Evolutionary conservation across 768 basidiomycete genomes (phyloP).

Genomic region (Candolleomyces efflorescens): DNA sequence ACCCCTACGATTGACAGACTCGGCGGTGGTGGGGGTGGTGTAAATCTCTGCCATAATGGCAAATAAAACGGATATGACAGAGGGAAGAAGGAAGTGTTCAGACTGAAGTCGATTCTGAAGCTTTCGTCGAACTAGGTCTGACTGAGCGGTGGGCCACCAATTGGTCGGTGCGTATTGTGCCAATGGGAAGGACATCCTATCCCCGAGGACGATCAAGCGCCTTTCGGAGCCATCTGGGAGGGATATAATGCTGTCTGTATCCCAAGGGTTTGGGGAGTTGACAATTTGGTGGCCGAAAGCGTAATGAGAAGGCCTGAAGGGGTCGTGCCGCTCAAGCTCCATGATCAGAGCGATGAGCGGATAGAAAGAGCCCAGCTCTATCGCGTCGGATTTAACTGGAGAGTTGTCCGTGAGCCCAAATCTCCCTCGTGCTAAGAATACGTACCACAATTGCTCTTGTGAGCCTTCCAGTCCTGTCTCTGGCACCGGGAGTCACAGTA

Average conservation of each 20-base stretch:
- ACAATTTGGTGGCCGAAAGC: not conserved
- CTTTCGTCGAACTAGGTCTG: not conserved
- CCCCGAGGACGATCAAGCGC: not conserved
- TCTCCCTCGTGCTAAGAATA: too few species aligned
- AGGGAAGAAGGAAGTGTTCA: not conserved
- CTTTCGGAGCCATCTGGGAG: not conserved
- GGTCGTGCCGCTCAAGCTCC: not conserved
- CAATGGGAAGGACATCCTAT: not conserved
- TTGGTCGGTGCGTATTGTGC: not conserved
- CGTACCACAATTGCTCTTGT: slow-evolving; percentile 17
- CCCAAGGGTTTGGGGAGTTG: not conserved
- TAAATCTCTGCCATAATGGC: not conserved
- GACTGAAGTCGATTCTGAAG: not conserved
- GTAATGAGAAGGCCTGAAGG: not conserved
- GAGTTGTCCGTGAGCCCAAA: not conserved
- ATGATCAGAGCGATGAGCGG: not conserved
- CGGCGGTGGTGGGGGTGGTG: not conserved
- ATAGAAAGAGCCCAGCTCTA: not conserved
- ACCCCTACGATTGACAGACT: not conserved
- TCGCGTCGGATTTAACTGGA: not conserved
- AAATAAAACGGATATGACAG: not conserved
- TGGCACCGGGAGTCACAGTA: slow-evolving; percentile 35
- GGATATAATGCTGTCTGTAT: not conserved
- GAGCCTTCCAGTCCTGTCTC: slow-evolving; percentile 32
- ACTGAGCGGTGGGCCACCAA: slow-evolving; percentile 1